Conservation (phyloP, 768 basidiomycete genomes). For the Auricularia sp. region DNA sequence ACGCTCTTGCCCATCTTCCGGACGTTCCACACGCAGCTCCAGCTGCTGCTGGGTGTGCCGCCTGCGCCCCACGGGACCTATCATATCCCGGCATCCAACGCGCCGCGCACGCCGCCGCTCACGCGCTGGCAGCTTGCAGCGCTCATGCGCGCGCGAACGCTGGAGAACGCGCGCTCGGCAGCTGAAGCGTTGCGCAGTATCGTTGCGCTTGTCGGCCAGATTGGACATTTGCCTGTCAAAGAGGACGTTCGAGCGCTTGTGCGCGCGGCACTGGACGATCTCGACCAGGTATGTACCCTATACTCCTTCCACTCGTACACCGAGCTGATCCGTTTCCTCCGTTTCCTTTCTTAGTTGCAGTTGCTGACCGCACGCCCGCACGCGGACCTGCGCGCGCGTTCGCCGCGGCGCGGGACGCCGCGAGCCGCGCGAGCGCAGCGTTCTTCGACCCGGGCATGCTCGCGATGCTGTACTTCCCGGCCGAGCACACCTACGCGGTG, state of each 20-base stretch:
- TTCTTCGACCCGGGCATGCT: constrained; percentile 98
- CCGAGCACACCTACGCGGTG: constrained; percentile 95
- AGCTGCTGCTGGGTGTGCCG: constrained; percentile 74
- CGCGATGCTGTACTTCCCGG: constrained; percentile 91
- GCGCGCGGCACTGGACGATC: constrained; percentile 52
- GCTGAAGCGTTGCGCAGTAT: constrained; percentile 76
- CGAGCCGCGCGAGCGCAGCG: constrained; percentile 35
- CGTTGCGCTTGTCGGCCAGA: constrained; percentile 71
- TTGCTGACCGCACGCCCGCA: constrained; percentile 39
- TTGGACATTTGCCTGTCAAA: constrained; percentile 87
- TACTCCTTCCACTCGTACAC: constrained; percentile 23
- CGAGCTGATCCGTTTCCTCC: constrained; percentile 11
- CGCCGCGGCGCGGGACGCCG: constrained; percentile 59
- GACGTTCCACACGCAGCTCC: constrained; percentile 61
- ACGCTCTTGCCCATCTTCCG: constrained; percentile 43
- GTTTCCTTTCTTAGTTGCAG: not conserved
- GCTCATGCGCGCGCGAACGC: constrained; percentile 55
- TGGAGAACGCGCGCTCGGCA: constrained; percentile 57
- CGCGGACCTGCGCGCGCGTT: constrained; percentile 62
- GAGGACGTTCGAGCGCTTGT: constrained; percentile 67
- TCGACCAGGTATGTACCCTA: constrained; percentile 51
- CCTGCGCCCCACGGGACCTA: constrained; percentile 29
- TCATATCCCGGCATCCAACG: constrained; percentile 24
- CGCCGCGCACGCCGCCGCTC: constrained; percentile 21
- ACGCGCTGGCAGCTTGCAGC: constrained; percentile 77